Base-by-base conservation (phyloP, 805 yeast species). In the Lachancea sp. region DNA sequence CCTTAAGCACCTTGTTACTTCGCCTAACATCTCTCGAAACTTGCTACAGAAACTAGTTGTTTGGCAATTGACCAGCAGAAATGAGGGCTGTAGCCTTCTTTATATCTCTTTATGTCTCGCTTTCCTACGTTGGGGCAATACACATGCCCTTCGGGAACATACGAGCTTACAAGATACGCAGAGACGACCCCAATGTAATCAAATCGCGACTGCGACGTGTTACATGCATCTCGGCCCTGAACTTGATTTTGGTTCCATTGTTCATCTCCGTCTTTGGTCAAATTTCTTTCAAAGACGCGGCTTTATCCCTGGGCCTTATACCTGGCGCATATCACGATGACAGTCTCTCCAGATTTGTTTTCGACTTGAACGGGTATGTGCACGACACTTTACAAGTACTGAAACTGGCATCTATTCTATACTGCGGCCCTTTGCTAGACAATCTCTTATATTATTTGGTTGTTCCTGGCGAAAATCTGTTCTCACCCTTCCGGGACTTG, bases 131-230 rank as follows among this genome's bases (percentile, higher is more conserved):
- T 3, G 47, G 47, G 3, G 59, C 55, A 9, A 31, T 62, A 13
- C 58, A 62, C 35, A 20, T 54, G 2, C 44, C 61, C 3, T 45
- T 56, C 0, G 50, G 45, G 5, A 51, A 45, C 18, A 45, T 51
- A 11, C 49, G 49, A 3, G 49, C 57, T 19, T 57, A 49, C 42
- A 54, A 50, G 35, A 49, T 50, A 11, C 57, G 58, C 11, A 49
- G 67, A 44, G 65, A 62, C 50, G 62, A 62, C 42, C 66, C 65
- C 4, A 36, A 50, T 37, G 56, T 49, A 10, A 48, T 53, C 22
- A 58, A 45, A 33, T 50, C 54, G 36, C 48, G 66, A 25, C 52
- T 58, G 55, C 48, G 41, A 35, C 55, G 53, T 20, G 51, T 61
- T 18, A 40, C 37, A 19, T 15, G 45, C 25, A 44, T 55, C 3